A percentile compares a stretch with the other conserved stretches of the same genome.
Evolutionary conservation across 306 rosid genomes (phyloP).

Genomic region (Pyrus communis): DNA sequence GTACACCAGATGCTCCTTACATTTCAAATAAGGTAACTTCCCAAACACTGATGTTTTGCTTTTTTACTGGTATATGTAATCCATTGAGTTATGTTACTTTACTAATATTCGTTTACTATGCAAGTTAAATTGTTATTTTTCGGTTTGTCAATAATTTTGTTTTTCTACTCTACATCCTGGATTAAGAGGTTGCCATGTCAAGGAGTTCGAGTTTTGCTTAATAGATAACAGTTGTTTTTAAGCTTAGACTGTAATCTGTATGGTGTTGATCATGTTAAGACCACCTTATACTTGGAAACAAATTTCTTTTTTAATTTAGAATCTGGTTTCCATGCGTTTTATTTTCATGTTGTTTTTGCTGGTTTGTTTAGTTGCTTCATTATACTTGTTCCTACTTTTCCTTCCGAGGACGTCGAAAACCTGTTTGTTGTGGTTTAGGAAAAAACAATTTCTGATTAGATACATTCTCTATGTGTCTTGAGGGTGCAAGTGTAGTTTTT

Average conservation of each 20-base stretch:
- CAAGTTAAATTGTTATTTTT: slow-evolving; percentile 13
- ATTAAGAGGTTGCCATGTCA: neutral
- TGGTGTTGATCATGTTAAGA: slow-evolving; percentile 17
- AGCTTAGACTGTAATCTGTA: neutral
- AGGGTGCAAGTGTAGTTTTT: neutral
- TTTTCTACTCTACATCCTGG: neutral
- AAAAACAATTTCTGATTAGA: neutral
- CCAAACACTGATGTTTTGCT: no score
- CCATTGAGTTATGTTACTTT: neutral
- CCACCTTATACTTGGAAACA: neutral
- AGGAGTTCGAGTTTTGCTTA: neutral
- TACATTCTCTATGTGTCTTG: neutral
- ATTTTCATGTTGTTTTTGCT: neutral
- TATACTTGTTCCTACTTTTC: neutral
- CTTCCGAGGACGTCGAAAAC: neutral
- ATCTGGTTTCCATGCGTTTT: neutral
- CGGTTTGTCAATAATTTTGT: slow-evolving; percentile 1
- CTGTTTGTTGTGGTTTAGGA: neutral
- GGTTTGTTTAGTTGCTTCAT: neutral
- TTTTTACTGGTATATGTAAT: no score
- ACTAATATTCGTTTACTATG: neutral
- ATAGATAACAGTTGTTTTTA: neutral
- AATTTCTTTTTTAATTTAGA: neutral
- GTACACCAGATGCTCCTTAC: no score
- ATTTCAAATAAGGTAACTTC: no score